Base-by-base conservation (phyloP, 2,329 filamentous ascomycete genomes). In the Mollisia scopiformis region DNA sequence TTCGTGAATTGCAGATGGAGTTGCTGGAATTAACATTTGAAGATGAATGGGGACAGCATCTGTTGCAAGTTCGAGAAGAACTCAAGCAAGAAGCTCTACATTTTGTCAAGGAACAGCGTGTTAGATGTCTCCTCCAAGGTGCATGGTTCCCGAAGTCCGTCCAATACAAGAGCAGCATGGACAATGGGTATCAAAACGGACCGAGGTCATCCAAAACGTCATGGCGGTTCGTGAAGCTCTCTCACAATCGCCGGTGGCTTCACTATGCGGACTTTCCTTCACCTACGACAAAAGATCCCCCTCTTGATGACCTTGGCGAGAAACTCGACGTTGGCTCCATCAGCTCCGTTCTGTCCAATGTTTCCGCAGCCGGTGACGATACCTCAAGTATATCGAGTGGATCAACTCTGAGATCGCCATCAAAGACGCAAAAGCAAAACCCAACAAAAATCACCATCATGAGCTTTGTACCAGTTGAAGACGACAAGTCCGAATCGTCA, bases 61-160 rank as follows among this genome's bases (percentile, higher is more conserved):
- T 99, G 28, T 86, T 86, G 65, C 92, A 95, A 76, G 91, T 97
- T n/a, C 89, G 93, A 33, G 92, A 97, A 57, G 92, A 96, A 74
- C 82, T 98, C 47, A 90, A 92, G 68, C 88, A 94, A 70, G 95
- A 99, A 75, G 93, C 94, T 11, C 79, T 97, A 57, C 92, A 97
- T 71, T 99, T 99, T 72, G 91, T 98, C 76, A 97, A 97, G 76
- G 95, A 99, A 77, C 95, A 99, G 75, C 88, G 95, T 37, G 91
- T 98, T 63, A 85, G 95, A 57, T 97, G 93, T 73, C 80, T 99
- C 39, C 83, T 98, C 3, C 85, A 92, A 67, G 95, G 95, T 6
- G 88, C 90, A 10, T 99, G 95, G 95, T 99, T 98, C 78, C 54
- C 76, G 71, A 71, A 55, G 68, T 74, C 59, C 65, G 73, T 61